Base-by-base conservation (phyloP, 164 flowering plant genomes). In the Buxus sempervirens region DNA sequence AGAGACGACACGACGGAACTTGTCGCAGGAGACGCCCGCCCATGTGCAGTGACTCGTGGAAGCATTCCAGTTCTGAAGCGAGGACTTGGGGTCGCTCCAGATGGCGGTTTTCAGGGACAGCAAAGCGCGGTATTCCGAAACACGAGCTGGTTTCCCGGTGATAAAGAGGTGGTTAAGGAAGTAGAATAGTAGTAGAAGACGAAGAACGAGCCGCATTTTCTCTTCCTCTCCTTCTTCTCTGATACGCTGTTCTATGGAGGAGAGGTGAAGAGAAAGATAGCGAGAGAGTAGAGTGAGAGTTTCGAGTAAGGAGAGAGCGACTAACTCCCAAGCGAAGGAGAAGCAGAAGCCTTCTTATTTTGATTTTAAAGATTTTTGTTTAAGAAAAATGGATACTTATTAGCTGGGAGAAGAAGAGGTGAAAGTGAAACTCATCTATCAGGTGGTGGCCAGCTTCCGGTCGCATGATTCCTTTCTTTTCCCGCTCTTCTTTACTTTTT, bases 81-180 rank as follows among this genome's bases (percentile, higher is more conserved):
- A 42, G n/a, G 81, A 16, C 1, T 68, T 65, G 0, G 91, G 87
- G 81, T 88, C 96, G 69, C 61, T 77, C 65, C 83, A 19, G 23
- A 94, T 75, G 83, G 90, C 66, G 72, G 90, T 27, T 80, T 89
- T 95, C 18, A 90, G 27, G 20, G 90, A 74, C 64, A 93, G 86
- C 1, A 93, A 77, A 1, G 88, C 84, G 2, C 64, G 76, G 84
- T 75, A 77, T 63, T 93, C 96, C 14, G 91, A 81, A 10, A 83
- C 3, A 25, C 27, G 68, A 53, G 76, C 28, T 32, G 69, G 73
- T 63, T 54, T 65, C 18, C 69, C 83, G 66, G 77, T 60, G 67
- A 73, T 22, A 61, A 45, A 9, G 36, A 25, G 25, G 75, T n/a
- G 45, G 69, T 58, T 64, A 67, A 61, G 62, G 61, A 53, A 72